A percentile compares a stretch with the other conserved stretches of the same genome.
These are phyloP conservation scores for Blastocystis sp. DNA, from an alignment of 352 stramenopile species.

Conservation along the genomic window DNA sequence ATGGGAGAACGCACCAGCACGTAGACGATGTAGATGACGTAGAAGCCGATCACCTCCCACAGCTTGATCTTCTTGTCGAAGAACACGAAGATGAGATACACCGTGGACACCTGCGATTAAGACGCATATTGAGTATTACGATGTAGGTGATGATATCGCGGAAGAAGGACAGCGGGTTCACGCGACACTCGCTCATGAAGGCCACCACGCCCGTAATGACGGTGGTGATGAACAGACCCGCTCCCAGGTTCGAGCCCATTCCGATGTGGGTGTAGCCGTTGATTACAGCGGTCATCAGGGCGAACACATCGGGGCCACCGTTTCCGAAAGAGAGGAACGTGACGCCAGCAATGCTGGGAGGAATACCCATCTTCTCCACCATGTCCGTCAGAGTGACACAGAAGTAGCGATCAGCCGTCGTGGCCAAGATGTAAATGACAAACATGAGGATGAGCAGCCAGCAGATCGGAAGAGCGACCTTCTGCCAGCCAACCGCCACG, in stretches of 20 bases:
- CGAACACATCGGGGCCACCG: slow-evolving; percentile 91
- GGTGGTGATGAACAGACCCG: slow-evolving; percentile 89
- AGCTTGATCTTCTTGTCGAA: slow-evolving; percentile 71
- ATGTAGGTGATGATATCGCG: slow-evolving; percentile 72
- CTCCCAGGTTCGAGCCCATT: slow-evolving; percentile 76
- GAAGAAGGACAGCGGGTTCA: slow-evolving; percentile 70
- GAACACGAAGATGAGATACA: slow-evolving; percentile 43
- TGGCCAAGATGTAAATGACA: slow-evolving; percentile 80
- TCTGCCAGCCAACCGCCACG: slow-evolving; percentile 42
- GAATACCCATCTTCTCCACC: slow-evolving; percentile 79
- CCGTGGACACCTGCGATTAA: slow-evolving; percentile 15
- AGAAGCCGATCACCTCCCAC: slow-evolving; percentile 72
- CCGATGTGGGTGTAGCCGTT: slow-evolving; percentile 50
- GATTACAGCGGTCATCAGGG: slow-evolving; percentile 78
- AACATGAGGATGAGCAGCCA: slow-evolving; percentile 53
- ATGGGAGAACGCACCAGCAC: slow-evolving; percentile 70
- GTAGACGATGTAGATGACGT: slow-evolving; percentile 78
- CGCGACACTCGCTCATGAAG: slow-evolving; percentile 74
- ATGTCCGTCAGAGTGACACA: slow-evolving; percentile 90
- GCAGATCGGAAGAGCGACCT: slow-evolving; percentile 10
- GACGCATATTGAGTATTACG: background rate
- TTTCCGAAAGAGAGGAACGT: slow-evolving; percentile 95
- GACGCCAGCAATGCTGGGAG: slow-evolving; percentile 77
- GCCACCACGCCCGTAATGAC: slow-evolving; percentile 85
- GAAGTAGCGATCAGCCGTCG: slow-evolving; percentile 94